A percentile compares a stretch with the other conserved stretches of the same genome.
phyloP scores from a whole-genome alignment of 495 filamentous ascomycete species.

The Annulohypoxylon nitens region DNA sequence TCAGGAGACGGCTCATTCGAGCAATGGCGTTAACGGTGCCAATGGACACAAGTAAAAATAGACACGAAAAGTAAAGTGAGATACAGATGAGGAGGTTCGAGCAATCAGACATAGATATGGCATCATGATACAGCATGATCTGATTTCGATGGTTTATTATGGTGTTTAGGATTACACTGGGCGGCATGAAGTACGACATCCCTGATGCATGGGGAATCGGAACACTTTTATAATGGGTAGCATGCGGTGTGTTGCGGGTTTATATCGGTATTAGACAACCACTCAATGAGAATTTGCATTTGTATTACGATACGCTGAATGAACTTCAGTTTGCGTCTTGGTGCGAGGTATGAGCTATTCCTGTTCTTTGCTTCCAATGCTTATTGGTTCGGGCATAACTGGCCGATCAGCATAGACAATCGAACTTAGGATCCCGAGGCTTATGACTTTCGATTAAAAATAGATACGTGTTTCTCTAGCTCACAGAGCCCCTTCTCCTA shows the following conservation, averaged over 20 bases:
- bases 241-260: background rate
- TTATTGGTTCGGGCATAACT: background rate
- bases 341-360: background rate
- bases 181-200: constrained; percentile 2
- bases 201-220: background rate
- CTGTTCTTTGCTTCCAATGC: too few relatives aligned
- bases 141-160: background rate
- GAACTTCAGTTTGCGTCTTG: background rate
- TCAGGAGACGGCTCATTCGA: constrained; percentile 58
- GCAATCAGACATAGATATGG: constrained; percentile 3
- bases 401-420: background rate
- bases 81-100: constrained; percentile 1
- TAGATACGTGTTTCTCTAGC: background rate
- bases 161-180: constrained; percentile 3
- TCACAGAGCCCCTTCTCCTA: background rate
- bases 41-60: constrained; percentile 24
- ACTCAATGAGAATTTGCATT: constrained; percentile 8
- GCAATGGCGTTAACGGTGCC: constrained; percentile 48
- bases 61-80: background rate
- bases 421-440: background rate
- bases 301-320: background rate
- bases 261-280: constrained; percentile 1
- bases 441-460: background rate
- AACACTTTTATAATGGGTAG: background rate
- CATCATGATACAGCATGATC: constrained; percentile 2